Evolutionary conservation across 2,329 filamentous ascomycete genomes (phyloP).

Genomic region (Penicillium brevicompactum): DNA sequence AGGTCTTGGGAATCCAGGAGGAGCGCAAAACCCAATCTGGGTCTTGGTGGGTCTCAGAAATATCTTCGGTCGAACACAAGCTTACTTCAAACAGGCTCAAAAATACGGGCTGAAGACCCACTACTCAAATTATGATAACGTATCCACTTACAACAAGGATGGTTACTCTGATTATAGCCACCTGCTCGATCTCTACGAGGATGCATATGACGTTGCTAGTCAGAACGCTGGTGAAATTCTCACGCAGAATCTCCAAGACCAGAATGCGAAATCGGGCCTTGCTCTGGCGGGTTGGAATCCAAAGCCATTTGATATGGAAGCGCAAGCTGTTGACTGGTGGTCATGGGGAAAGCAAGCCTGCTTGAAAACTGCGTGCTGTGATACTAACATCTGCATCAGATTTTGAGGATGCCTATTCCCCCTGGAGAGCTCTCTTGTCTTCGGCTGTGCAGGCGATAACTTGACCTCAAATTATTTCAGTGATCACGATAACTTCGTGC

Average conservation of each 20-base stretch:
- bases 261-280: constrained; percentile 61
- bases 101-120: constrained; percentile 60
- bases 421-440: constrained; percentile 58
- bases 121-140: constrained; percentile 60
- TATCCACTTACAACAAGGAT: constrained; percentile 62
- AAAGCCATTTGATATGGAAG: constrained; percentile 53
- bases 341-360: constrained; percentile 39
- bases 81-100: constrained; percentile 44
- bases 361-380: neutral
- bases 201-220: constrained; percentile 49
- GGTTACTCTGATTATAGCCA: constrained; percentile 56
- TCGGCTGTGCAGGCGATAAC: constrained; percentile 59
- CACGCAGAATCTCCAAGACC: constrained; percentile 62
- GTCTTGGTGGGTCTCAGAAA: constrained; percentile 15
- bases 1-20: constrained; percentile 19
- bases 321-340: constrained; percentile 65
- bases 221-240: constrained; percentile 61
- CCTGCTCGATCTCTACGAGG: constrained; percentile 55
- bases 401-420: constrained; percentile 61
- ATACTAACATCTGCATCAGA: constrained; percentile 38
- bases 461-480: constrained; percentile 64
- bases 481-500: constrained; percentile 63
- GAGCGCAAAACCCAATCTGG: constrained; percentile 20
- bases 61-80: neutral
- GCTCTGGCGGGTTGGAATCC: constrained; percentile 66